Percentiles rank a stretch among this genome's conserved stretches.
These are phyloP conservation scores for Pseudocercospora fijiensis DNA, from an alignment of 2,329 filamentous ascomycete genomes.

Conservation along the genomic window DNA sequence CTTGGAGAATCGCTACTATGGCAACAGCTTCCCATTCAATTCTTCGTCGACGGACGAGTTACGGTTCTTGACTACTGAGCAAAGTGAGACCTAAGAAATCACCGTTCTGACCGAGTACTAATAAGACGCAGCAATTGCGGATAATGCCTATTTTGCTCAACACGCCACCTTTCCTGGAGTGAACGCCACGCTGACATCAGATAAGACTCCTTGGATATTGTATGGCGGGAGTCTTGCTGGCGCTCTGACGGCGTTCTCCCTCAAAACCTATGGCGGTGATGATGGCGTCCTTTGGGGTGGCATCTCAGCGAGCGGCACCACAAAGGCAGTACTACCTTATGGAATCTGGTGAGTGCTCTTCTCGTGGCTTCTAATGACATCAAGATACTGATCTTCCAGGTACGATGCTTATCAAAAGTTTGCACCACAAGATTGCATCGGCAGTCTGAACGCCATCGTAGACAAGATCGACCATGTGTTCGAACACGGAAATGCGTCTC, in stretches of 20 bases:
- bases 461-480: conserved; percentile 58
- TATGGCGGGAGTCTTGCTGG: conserved; percentile 50
- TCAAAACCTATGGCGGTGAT: conserved; percentile 48
- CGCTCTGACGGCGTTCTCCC: conserved; percentile 47
- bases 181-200: conserved; percentile 44
- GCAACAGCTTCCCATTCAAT: conserved; percentile 51
- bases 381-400: neutral
- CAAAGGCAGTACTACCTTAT: conserved; percentile 70
- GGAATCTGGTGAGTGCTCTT: conserved; percentile 51
- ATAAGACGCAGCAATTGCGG: conserved; percentile 43
- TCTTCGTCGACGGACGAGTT: conserved; percentile 52
- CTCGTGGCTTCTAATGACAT: too few relatives aligned
- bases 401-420: conserved; percentile 59
- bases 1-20: conserved; percentile 55
- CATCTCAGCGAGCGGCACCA: conserved; percentile 75
- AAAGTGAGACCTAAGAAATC: conserved; percentile 36
- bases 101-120: conserved; percentile 22
- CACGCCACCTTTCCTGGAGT: conserved; percentile 50
- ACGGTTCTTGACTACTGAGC: conserved; percentile 52
- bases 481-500: conserved; percentile 42
- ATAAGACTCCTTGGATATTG: conserved; percentile 49
- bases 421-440: conserved; percentile 59
- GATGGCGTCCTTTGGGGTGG: conserved; percentile 69
- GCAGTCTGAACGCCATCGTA: conserved; percentile 57
- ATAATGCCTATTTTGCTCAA: conserved; percentile 54